Evolutionary conservation across 2,329 filamentous ascomycete species (phyloP), one percentile per base, ranked within the genome.

Genomic region (Sclerotinia minor): DNA sequence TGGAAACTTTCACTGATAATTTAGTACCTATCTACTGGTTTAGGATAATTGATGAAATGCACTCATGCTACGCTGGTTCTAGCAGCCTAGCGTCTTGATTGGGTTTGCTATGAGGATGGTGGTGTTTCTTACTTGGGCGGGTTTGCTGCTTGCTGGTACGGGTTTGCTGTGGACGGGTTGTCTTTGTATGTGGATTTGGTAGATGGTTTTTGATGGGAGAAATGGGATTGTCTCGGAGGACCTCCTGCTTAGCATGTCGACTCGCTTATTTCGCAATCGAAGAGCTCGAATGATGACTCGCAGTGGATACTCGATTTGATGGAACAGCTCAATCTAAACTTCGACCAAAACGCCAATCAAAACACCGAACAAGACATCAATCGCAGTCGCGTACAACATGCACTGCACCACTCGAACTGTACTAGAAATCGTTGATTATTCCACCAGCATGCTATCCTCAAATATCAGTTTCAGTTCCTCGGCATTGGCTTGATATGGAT

Each of bases 21-120:
- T 38, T 50, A 61, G 59, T 61, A 60, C 24, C 35, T 49, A 17
- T 9, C 38, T 15, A 9, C 45, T 50, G 21, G 32, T n/a, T n/a
- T 45, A 50, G 8, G 59, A 61, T 13, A 45, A 3, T 50, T 38
- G 45, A 2, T 61, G 59, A 61, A 61, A 50, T 6, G 59, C 45
- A 24, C 59, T 61, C 59, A 61, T 50, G 59, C 29, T 61, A 50
- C 59, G 45, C 32, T 61, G n/a, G 45, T 61, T 61, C 59, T 50
- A 26, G 59, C 38, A 38, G 59, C 24, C 38, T n/a, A 0, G 59
- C 29, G 29, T 61, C 21, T 17, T 24, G 59, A 38, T 38, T 38
- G 45, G 15, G 29, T 50, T 61, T 50, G n/a, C 45, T 38, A 50
- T 15, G 45, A 50, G 50, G 45, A 61, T 50, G 45, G 59, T 50